These are phyloP conservation scores for Cladophialophora immunda DNA, from an alignment of 2,329 filamentous ascomycete species.

Conservation along the genomic window DNA sequence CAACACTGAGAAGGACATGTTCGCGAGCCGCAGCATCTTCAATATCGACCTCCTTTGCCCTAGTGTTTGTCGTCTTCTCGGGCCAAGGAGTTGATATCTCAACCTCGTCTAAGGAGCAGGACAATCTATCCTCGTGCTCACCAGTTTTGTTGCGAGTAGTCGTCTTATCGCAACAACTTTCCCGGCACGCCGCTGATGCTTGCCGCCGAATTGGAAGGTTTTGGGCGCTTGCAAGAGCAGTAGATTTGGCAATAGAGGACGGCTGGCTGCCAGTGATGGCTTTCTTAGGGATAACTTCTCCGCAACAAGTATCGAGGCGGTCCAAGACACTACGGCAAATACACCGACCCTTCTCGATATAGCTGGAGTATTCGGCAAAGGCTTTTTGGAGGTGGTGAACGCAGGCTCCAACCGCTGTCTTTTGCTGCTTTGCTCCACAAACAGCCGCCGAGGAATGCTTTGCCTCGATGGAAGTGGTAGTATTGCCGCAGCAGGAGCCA, in stretches of 20 bases:
- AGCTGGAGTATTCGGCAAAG: conserved; percentile 41
- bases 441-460: neutral
- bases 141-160: neutral
- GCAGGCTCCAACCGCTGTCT: conserved; percentile 32
- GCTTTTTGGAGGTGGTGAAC: conserved; percentile 39
- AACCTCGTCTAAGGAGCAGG: neutral
- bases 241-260: neutral
- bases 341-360: conserved; percentile 41
- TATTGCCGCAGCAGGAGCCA: neutral
- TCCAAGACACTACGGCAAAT: conserved; percentile 41
- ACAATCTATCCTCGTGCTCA: too few species aligned
- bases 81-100: conserved; percentile 10
- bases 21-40: conserved; percentile 28
- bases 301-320: neutral
- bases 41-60: conserved; percentile 20
- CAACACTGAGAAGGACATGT: conserved; percentile 31
- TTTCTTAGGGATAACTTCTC: conserved; percentile 19
- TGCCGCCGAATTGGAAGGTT: neutral
- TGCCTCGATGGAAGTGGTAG: neutral
- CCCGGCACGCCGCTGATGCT: neutral
- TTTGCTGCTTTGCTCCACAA: neutral
- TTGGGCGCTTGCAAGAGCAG: neutral
- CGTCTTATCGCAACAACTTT: conserved; percentile 1
- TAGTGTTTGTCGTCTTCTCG: neutral
- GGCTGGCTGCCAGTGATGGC: neutral